Evolutionary conservation across 2,329 filamentous ascomycete genomes (phyloP), one percentile per base, ranked within the genome.

Genomic region (Trichophyton mentagrophytes): DNA sequence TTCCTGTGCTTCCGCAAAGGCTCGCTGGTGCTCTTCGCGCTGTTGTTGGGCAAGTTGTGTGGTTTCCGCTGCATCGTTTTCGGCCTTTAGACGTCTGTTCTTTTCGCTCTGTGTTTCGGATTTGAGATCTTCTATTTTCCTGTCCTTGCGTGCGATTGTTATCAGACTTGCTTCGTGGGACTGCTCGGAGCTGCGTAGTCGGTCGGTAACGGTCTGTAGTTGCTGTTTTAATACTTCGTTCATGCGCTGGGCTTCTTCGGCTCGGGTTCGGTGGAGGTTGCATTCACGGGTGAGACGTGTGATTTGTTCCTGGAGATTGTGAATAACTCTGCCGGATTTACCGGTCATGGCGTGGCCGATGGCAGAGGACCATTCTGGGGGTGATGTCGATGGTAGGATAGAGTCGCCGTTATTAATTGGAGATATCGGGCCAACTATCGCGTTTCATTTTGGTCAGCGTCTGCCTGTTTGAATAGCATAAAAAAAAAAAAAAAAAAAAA

Each of bases 261-360:
- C 73, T 13, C 73, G 73, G 36, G 72, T 76, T 62, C 73, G 74
- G 61, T 76, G 73, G 22, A 79, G 66, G 57, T 71, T 74, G 63
- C 73, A 76, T 63, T 79, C 77, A 17, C 77, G 73, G 9, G 74
- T 77, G 46, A 79, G 65, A 25, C 77, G 76, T 30, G 78, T 77
- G 62, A 79, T 79, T 55, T 79, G 77, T 64, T 76, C 76, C 66
- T 79, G 77, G 38, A 79, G 67, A 61, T 76, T 76, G 62, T 79
- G 77, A 59, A 79, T 79, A 20, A 79, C 77, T 40, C 77, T 74
- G 30, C 77, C 77, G 2, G 77, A 79, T 66, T 79, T 79, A 44
- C 77, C 77, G 6, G 74, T 76, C 25, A 75, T 73, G 40, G 77
- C 77, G 62, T 78, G 76, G 11, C 77, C 77, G 30, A 79, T 76